Evolutionary conservation across 148 eudicot species (phyloP), one percentile per base, ranked within the genome.

Genomic region (Polygonum maritimum): DNA sequence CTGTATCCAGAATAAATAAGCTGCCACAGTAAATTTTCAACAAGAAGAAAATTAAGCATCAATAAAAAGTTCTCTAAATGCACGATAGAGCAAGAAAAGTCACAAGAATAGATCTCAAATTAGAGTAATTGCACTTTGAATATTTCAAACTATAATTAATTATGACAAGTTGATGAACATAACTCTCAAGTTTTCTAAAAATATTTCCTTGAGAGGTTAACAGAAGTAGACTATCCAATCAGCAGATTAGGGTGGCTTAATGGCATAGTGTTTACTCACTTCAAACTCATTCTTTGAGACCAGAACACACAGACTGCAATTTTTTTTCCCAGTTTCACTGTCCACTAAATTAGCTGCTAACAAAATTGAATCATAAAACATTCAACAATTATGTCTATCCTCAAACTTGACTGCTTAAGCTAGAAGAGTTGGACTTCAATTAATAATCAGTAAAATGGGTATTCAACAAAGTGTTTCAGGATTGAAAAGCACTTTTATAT

Each of bases 1-100:
- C 90, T 88, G 76, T 91, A 93, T 73, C 98, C 91, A 70, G 97
- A 91, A 79, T 93, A 93, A 76, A 93, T 91, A 76, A 93, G 74
- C 98, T 93, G 87, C 79, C 74, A 54, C 11, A 72, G 63, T 8
- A 62, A 62, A 31, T 62, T 62, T 62, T 3, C 0, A 65, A 35
- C 33, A 65, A 14, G 70, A 12, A n/a, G 4, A 65, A 65, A 65
- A 13, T 9, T 62, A 14, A 57, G 36, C 44, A 65, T 65, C 39
- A 33, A 0, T 26, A 14, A 3, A 36, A 65, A 35, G 5, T 4
- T 33, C 14, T 65, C 44, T 65, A 16, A 65, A 19, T 35, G 21
- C 6, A 33, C 36, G 44, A 35, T 7, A 36, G 12, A 36, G 16
- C n/a, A 65, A 65, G 10, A 65, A 65, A 65, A 5, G 21, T n/a